phyloP scores from a whole-genome alignment of 306 rosid species.

The Castanopsis chinensis region DNA sequence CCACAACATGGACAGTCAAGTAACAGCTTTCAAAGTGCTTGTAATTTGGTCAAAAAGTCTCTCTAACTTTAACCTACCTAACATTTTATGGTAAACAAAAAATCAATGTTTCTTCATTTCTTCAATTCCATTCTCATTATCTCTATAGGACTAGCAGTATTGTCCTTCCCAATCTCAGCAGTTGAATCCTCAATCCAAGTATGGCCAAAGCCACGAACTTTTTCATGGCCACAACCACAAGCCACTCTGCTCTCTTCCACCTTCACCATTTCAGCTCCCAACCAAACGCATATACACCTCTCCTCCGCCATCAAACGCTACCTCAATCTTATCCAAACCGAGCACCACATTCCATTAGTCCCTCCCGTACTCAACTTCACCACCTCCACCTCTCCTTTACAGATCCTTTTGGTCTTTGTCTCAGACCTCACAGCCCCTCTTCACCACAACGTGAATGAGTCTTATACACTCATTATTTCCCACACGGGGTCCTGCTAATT shows the following conservation, averaged over 20 bases:
- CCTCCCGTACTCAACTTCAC: no score
- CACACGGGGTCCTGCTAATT: constrained; percentile 27
- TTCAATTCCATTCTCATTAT: background rate
- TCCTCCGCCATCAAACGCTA: constrained; percentile 49
- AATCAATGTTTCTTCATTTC: no score
- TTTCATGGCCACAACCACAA: constrained; percentile 60
- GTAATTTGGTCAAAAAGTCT: no score
- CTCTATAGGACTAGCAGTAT: background rate
- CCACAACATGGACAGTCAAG: no score
- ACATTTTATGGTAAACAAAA: no score
- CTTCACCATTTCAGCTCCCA: constrained; percentile 51
- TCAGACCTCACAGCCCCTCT: constrained; percentile 39
- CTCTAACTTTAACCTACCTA: no score
- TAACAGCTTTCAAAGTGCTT: no score
- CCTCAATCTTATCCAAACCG: no score
- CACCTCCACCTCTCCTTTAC: no score
- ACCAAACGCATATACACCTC: constrained; percentile 39
- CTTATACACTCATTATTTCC: constrained; percentile 56
- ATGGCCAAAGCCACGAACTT: constrained; percentile 73
- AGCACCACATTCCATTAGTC: no score
- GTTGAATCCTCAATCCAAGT: constrained; percentile 34
- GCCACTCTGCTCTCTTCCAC: constrained; percentile 52
- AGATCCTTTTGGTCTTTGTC: constrained; percentile 33
- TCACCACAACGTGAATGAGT: constrained; percentile 61
- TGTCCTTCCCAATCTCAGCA: background rate